Base-by-base conservation (phyloP, 805 yeast genomes). In the Pichia occidentalis region DNA sequence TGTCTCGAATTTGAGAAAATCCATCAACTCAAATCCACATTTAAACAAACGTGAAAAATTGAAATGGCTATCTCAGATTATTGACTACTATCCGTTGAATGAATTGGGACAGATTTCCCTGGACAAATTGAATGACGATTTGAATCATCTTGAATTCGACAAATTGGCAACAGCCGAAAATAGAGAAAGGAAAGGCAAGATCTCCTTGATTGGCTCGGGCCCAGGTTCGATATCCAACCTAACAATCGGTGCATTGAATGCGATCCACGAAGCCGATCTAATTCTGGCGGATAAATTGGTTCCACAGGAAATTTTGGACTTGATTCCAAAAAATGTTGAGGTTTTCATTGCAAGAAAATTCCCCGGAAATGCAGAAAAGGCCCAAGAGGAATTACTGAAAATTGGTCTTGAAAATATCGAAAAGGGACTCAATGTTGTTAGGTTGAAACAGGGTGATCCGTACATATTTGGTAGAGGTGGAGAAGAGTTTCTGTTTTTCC, bases 401-500 rank as follows among this genome's bases (percentile, higher is more conserved):
- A 57, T 80, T 46, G 97, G 95, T 0, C 60, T 90, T 13, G 70
- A 69, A 24, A 80, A 78, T 1, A 57, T 86, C 19, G 47, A 65
- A 20, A 59, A 68, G 36, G 96, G 96, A 12, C 69, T 75, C 51
- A 76, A 75, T 40, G 95, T 90, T 1, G 94, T 90, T 3, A 68
- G 97, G 42, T 70, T 90, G 48, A 90, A 90, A 59, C 97, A 90
- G 61, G 97, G 97, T 24, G 97, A 90, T 57, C 97, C 97, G 8
- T 90, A 86, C 59, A 84, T 90, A 23, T 90, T 85, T 57, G 97
- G 97, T 4, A 75, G 97, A 46, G 97, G 97, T 30, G 96, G 95
- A 28, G 97, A 90, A 61, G 97, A 90, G 53, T 85, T 59, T 56
- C 51, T 74, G 8, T 88, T 67, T 55, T 90, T 90, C 59, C 52